Evolutionary conservation across 768 basidiomycete species (phyloP), one percentile per base, ranked within the genome.

Genomic region (Rhodosporidiobolus sp.): DNA sequence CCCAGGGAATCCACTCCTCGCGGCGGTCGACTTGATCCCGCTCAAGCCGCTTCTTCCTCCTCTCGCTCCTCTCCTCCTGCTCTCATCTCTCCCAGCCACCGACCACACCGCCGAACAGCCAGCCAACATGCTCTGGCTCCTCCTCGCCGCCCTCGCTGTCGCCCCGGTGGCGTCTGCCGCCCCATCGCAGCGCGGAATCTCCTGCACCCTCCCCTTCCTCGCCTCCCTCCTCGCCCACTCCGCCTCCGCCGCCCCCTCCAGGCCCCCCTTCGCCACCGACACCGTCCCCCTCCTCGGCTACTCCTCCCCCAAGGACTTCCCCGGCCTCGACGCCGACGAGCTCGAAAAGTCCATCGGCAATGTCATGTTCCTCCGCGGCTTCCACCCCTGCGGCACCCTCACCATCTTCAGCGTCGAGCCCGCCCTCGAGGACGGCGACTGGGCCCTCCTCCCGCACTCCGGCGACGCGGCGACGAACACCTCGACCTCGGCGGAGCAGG

Each of bases 351-450:
- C 38, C 1, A 35, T 71, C 52, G 70, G 64, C 28, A 46, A 17
- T 2, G 54, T 71, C 52, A 34, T 53, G 14, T 71, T 71, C 70
- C 17, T 71, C 11, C 70, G 64, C 0, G 60, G 59, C 28, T 38
- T 71, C 32, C 70, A 71, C 59, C 14, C 64, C 3, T 71, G 70
- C 46, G 70, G 70, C 5, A 65, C 70, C 3, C 46, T 71, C 26
- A 56, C 12, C 16, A 55, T 65, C 46, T 34, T 66, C 54, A 28
- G 24, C 17, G 43, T 71, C 53, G 70, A 70, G 38, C 65, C 55
- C 16, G 38, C 19, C 19, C 59, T 65, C 45, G 54, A 46, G 16
- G 49, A 17, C 17, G 24, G 38, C 43, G 70, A 71, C 45, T 61
- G 65, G 12, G 63, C 28, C 22, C 19, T 46, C 3, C 45, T 65